phyloP scores from a whole-genome alignment of 2,329 filamentous ascomycete species.

The Fusarium poae region DNA sequence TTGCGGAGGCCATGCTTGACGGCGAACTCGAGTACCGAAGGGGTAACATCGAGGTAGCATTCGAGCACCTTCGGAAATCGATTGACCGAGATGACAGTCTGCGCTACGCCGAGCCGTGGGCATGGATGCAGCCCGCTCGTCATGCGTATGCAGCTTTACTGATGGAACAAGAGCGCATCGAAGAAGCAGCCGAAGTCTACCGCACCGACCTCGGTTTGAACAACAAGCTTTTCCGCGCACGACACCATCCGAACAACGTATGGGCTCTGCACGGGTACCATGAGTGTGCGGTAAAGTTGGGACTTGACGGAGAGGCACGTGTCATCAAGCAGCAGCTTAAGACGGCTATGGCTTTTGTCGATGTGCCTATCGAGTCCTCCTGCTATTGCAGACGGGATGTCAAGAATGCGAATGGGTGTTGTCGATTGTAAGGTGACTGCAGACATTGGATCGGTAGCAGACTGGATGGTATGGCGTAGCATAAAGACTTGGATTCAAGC shows the following conservation, averaged over 20 bases:
- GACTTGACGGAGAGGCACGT: slow-evolving; percentile 56
- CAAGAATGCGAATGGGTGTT: slow-evolving; percentile 16
- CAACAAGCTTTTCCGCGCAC: slow-evolving; percentile 69
- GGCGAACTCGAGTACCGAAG: slow-evolving; percentile 79
- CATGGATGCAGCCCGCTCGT: slow-evolving; percentile 79
- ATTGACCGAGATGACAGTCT: slow-evolving; percentile 70
- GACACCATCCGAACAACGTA: slow-evolving; percentile 77
- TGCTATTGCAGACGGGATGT: slow-evolving; percentile 46
- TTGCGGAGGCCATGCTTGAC: slow-evolving; percentile 74
- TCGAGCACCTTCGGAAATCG: slow-evolving; percentile 66
- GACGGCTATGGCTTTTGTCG: slow-evolving; percentile 66
- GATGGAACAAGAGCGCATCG: slow-evolving; percentile 70
- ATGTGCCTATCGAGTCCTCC: slow-evolving; percentile 64
- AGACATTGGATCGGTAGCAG: not conserved
- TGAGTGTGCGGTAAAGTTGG: slow-evolving; percentile 71
- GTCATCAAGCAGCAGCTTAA: slow-evolving; percentile 60
- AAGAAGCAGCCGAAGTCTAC: slow-evolving; percentile 68
- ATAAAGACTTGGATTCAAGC: not conserved
- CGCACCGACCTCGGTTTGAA: slow-evolving; percentile 70
- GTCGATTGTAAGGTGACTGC: slow-evolving; percentile 5
- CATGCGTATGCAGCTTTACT: slow-evolving; percentile 77
- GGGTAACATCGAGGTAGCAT: slow-evolving; percentile 69
- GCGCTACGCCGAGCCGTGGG: slow-evolving; percentile 80
- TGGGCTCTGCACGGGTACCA: slow-evolving; percentile 80
- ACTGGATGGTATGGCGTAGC: not conserved